Evolutionary conservation across 352 stramenopile genomes (phyloP).

Genomic region (Pythium myriotylum): DNA sequence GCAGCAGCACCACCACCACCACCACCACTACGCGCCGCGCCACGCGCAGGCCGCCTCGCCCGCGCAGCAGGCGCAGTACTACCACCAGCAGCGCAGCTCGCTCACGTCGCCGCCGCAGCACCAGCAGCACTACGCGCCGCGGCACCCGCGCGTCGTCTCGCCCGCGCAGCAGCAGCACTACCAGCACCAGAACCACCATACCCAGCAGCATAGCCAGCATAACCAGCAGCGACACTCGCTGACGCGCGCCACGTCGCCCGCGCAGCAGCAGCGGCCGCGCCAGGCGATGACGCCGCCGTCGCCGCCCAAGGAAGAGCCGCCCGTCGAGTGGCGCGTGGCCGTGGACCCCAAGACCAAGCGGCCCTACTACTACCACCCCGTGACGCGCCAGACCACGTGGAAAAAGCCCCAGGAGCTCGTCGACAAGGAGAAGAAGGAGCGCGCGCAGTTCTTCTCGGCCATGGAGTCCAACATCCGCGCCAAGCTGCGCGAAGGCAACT

Average conservation of each 20-base stretch:
- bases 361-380: constrained; percentile 97
- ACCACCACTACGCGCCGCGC: constrained; percentile 17
- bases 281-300: not conserved
- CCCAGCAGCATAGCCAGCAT: not conserved
- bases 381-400: constrained; percentile 97
- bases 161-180: not conserved
- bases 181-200: not conserved
- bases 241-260: not conserved
- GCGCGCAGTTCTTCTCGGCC: constrained; percentile 92
- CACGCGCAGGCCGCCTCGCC: not conserved
- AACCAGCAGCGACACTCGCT: not conserved
- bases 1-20: constrained; percentile 7
- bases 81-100: constrained; percentile 4
- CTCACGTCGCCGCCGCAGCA: constrained; percentile 1
- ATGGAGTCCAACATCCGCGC: constrained; percentile 98
- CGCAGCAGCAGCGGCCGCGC: not conserved
- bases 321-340: constrained; percentile 75
- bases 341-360: constrained; percentile 85
- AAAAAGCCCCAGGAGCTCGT: constrained; percentile 90
- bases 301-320: not conserved
- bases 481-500: constrained; percentile 70
- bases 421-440: constrained; percentile 79
- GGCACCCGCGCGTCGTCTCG: too few relatives aligned
- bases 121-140: too few relatives aligned
- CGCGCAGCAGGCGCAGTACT: constrained; percentile 1